phyloP scores from a whole-genome alignment of 2,329 filamentous ascomycete genomes.

The Fusarium globosum region DNA sequence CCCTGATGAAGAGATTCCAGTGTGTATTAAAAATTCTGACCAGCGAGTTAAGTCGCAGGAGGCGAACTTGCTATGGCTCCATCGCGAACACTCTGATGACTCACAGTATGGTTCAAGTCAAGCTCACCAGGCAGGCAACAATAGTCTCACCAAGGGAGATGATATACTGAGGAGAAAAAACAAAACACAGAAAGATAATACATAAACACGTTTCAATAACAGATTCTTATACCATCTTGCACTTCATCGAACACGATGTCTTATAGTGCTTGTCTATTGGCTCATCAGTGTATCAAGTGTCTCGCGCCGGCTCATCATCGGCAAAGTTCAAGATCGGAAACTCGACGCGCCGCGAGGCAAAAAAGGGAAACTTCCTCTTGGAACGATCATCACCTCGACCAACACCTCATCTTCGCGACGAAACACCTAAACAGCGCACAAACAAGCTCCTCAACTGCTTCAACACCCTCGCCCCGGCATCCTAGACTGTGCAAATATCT shows the following conservation, averaged over 20 bases:
- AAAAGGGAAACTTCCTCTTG: constrained; percentile 36
- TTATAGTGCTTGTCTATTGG: constrained; percentile 26
- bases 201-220: background rate
- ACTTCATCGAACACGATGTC: constrained; percentile 31
- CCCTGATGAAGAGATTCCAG: background rate
- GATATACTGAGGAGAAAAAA: background rate
- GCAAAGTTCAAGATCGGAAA: constrained; percentile 34
- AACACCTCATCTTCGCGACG: constrained; percentile 28
- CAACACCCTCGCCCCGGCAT: constrained; percentile 19
- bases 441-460: constrained; percentile 1
- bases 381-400: constrained; percentile 32
- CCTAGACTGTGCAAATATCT: constrained; percentile 62
- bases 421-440: constrained; percentile 29
- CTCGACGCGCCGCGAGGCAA: constrained; percentile 41
- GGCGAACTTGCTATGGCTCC: constrained; percentile 6
- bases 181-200: background rate
- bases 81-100: constrained; percentile 17
- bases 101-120: constrained; percentile 2
- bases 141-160: background rate
- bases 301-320: constrained; percentile 45
- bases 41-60: background rate
- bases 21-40: background rate
- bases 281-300: constrained; percentile 10
- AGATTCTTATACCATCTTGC: background rate
- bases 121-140: background rate